These are phyloP conservation scores for Clitopilus hobsonii DNA, from an alignment of 768 basidiomycete genomes.

Conservation along the genomic window DNA sequence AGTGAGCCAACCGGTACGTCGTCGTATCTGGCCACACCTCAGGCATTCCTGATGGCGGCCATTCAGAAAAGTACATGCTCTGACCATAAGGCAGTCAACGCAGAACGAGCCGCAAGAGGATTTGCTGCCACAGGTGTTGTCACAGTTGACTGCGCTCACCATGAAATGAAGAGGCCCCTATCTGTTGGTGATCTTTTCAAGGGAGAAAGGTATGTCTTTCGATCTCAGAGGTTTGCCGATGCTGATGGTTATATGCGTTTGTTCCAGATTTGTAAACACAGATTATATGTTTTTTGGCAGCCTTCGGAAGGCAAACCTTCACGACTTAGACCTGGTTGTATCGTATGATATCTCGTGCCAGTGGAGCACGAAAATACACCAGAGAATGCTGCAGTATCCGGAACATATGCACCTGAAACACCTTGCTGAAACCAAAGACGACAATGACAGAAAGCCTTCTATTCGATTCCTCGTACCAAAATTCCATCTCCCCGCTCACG, in stretches of 20 bases:
- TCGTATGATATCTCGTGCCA: constrained; percentile 31
- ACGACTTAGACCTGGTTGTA: constrained; percentile 12
- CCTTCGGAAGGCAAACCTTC: constrained; percentile 2
- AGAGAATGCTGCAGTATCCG: constrained; percentile 12
- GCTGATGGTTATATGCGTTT: not conserved
- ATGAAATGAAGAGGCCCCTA: constrained; percentile 16
- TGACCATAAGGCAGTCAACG: constrained; percentile 23
- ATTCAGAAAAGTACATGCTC: constrained; percentile 23
- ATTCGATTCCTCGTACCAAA: constrained; percentile 20
- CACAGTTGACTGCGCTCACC: constrained; percentile 17
- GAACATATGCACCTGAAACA: constrained; percentile 5
- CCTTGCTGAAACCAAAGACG: too few species aligned
- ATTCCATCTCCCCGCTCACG: constrained; percentile 16
- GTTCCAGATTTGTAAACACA: constrained; percentile 28
- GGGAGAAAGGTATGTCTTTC: constrained; percentile 11
- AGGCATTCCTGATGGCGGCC: not conserved
- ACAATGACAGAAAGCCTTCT: not conserved
- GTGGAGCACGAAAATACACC: constrained; percentile 18
- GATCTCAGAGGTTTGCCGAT: not conserved
- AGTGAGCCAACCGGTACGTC: constrained; percentile 15
- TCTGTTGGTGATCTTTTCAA: constrained; percentile 25
- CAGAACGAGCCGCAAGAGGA: constrained; percentile 13
- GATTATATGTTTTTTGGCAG: constrained; percentile 26
- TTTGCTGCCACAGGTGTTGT: constrained; percentile 17
- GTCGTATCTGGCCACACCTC: not conserved